Conservation (phyloP, 805 yeast genomes). For the Schwanniomyces occidentalis region DNA sequence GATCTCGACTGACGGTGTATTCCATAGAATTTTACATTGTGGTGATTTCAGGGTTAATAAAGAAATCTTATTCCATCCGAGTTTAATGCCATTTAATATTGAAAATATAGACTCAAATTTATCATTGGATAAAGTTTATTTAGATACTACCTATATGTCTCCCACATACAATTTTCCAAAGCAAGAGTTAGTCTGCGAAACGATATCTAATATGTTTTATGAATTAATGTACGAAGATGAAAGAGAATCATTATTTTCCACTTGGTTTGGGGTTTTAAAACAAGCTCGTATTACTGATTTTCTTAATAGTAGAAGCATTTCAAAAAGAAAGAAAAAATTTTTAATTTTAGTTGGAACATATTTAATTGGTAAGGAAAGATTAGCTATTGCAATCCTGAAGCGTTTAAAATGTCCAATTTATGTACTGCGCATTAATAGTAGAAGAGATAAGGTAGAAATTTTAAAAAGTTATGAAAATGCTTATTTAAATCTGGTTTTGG, state of each 20-base stretch:
- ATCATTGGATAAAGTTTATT: slow-evolving; percentile 60
- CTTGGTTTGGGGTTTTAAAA: slow-evolving; percentile 34
- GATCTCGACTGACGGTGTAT: slow-evolving; percentile 19
- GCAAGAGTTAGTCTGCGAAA: slow-evolving; percentile 65
- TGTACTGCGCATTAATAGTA: slow-evolving; percentile 48
- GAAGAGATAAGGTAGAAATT: slow-evolving; percentile 41
- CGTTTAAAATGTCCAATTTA: slow-evolving; percentile 52
- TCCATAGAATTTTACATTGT: slow-evolving; percentile 63
- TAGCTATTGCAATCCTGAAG: slow-evolving; percentile 68
- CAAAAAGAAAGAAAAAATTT: slow-evolving; percentile 37
- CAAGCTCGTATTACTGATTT: slow-evolving; percentile 45
- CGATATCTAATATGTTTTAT: slow-evolving; percentile 55
- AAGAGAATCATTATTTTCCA: slow-evolving; percentile 19
- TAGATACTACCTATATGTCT: slow-evolving; percentile 88
- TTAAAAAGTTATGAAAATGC: slow-evolving; percentile 49
- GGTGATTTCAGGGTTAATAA: slow-evolving; percentile 86
- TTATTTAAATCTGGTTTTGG: slow-evolving; percentile 29
- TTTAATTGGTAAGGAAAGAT: slow-evolving; percentile 86
- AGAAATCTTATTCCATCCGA: slow-evolving; percentile 46
- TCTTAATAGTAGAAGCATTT: slow-evolving; percentile 9
- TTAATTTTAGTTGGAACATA: slow-evolving; percentile 81
- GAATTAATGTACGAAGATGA: slow-evolving; percentile 34
- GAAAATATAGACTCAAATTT: neutral
- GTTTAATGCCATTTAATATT: slow-evolving; percentile 20
- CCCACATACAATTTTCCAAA: slow-evolving; percentile 76